Evolutionary conservation across 2,329 filamentous ascomycete genomes (phyloP).

Genomic region (Aspergillus fructus): DNA sequence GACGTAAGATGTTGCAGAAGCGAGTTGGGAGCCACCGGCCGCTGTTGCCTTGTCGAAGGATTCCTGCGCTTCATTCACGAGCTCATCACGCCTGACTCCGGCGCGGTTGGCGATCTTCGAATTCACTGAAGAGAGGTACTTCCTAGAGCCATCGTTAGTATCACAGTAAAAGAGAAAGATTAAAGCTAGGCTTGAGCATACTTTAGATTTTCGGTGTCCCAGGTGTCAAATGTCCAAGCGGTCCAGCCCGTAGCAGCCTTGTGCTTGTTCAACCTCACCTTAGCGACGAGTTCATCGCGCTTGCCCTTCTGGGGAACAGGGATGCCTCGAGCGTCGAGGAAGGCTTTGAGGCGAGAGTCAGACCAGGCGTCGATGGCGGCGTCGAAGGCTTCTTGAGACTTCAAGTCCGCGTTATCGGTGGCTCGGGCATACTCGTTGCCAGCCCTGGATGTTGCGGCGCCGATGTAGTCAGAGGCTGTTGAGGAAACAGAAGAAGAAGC

Average conservation of each 20-base stretch:
- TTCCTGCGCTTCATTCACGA: constrained; percentile 58
- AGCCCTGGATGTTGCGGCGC: constrained; percentile 72
- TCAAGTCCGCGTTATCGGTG: constrained; percentile 65
- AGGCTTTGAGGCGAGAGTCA: constrained; percentile 73
- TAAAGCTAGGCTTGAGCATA: constrained; percentile 29
- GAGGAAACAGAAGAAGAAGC: constrained; percentile 38
- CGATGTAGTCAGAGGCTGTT: constrained; percentile 57
- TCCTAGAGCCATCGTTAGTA: constrained; percentile 32
- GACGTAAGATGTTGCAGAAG: constrained; percentile 70
- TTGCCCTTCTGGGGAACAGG: constrained; percentile 71
- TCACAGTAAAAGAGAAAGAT: neutral
- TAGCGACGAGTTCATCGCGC: constrained; percentile 69
- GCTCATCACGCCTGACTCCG: constrained; percentile 69
- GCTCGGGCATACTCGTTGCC: constrained; percentile 75
- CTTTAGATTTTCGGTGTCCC: constrained; percentile 69
- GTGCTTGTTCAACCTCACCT: constrained; percentile 71
- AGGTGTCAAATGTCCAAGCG: constrained; percentile 78
- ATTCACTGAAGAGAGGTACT: constrained; percentile 50
- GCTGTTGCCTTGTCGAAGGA: constrained; percentile 49
- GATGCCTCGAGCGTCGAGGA: constrained; percentile 72
- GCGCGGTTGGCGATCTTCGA: constrained; percentile 61
- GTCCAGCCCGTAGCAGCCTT: constrained; percentile 67
- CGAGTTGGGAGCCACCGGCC: constrained; percentile 47
- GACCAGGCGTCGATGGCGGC: constrained; percentile 65
- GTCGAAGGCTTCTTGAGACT: constrained; percentile 67